phyloP scores from a whole-genome alignment of 2,329 filamentous ascomycete species.

The Paraphaeosphaeria sporulosa region DNA sequence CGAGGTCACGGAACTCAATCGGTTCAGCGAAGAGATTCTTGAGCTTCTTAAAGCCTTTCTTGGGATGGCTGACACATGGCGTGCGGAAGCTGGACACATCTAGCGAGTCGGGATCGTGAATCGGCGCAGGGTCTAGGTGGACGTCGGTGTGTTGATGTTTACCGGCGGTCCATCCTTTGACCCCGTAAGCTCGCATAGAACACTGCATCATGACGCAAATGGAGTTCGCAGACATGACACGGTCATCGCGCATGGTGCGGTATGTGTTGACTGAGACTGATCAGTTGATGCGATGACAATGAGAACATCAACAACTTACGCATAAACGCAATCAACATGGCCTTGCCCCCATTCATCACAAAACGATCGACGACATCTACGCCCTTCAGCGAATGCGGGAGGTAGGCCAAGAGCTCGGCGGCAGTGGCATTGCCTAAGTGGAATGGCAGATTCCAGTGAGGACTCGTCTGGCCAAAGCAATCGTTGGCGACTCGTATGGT shows the following conservation, averaged over 20 bases:
- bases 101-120: constrained; percentile 17
- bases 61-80: constrained; percentile 21
- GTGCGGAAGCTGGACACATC: constrained; percentile 29
- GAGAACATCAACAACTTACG: too few species aligned
- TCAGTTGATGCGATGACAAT: too few species aligned
- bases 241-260: background rate
- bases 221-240: constrained; percentile 1
- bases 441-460: constrained; percentile 29
- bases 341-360: constrained; percentile 28
- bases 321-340: background rate
- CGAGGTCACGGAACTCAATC: constrained; percentile 29
- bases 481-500: background rate
- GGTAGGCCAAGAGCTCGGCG: constrained; percentile 34
- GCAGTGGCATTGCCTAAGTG: constrained; percentile 33
- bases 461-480: constrained; percentile 28
- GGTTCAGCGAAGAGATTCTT: background rate
- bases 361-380: constrained; percentile 34
- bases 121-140: background rate
- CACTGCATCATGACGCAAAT: constrained; percentile 15
- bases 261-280: background rate
- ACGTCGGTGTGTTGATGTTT: constrained; percentile 15
- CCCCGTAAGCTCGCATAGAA: constrained; percentile 20
- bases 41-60: background rate
- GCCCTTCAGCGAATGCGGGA: constrained; percentile 35
- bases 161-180: constrained; percentile 23